A percentile compares a stretch with the other conserved stretches of the same genome.
Evolutionary conservation across 1,284 basidiomycete species (phyloP).

Genomic region (Inonotus hispidus): DNA sequence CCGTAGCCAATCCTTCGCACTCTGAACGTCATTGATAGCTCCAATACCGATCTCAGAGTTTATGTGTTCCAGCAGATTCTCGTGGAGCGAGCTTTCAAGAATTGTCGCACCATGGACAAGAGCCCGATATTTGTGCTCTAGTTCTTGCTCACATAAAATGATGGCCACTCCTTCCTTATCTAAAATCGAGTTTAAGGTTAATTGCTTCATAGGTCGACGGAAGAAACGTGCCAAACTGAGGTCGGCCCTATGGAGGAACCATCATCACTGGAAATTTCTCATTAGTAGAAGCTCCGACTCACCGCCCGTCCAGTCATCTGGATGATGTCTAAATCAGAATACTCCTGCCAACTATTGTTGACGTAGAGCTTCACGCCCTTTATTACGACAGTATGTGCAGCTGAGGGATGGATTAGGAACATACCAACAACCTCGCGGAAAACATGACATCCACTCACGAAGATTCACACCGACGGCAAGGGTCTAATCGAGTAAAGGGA

Average conservation of each 20-base stretch:
- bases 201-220: not conserved
- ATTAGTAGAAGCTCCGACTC: not conserved
- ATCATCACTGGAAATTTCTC: not conserved
- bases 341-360: constrained; percentile 60
- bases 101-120: constrained; percentile 64
- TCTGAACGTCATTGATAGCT: constrained; percentile 64
- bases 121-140: constrained; percentile 66
- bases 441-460: constrained; percentile 41
- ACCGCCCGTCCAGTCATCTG: constrained; percentile 85
- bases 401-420: constrained; percentile 31
- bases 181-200: constrained; percentile 29
- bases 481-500: constrained; percentile 44
- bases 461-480: constrained; percentile 87
- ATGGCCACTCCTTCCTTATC: constrained; percentile 74
- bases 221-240: constrained; percentile 72
- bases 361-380: constrained; percentile 76
- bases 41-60: constrained; percentile 89
- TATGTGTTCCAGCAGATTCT: constrained; percentile 81
- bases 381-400: constrained; percentile 77
- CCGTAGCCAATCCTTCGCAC: constrained; percentile 76
- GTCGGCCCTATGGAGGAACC: constrained; percentile 62
- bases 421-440: not conserved
- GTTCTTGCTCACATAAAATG: constrained; percentile 72
- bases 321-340: constrained; percentile 78
- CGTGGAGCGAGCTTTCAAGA: constrained; percentile 82